These are phyloP conservation scores for Penicillium cinerascens DNA, from an alignment of 495 filamentous ascomycete species.

Conservation along the genomic window DNA sequence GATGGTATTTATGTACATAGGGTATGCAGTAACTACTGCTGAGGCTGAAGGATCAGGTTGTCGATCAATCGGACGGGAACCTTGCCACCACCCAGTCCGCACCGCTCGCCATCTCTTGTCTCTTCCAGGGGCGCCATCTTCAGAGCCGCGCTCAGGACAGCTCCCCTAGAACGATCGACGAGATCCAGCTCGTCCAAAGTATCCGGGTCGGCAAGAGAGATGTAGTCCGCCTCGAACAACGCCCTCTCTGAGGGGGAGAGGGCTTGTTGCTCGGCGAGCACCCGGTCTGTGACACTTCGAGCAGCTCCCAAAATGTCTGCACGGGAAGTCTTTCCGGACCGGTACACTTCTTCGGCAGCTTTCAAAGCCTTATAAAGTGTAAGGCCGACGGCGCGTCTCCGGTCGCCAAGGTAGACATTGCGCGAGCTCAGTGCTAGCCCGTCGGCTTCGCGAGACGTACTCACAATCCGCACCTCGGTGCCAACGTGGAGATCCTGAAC, in stretches of 20 bases:
- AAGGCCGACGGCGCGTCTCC: slow-evolving; percentile 66
- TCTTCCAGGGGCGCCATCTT: slow-evolving; percentile 83
- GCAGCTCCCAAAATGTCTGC: slow-evolving; percentile 67
- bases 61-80: slow-evolving; percentile 87
- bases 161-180: slow-evolving; percentile 63
- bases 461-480: slow-evolving; percentile 66
- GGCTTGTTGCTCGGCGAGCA: slow-evolving; percentile 58
- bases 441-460: slow-evolving; percentile 73
- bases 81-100: slow-evolving; percentile 62
- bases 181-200: slow-evolving; percentile 74
- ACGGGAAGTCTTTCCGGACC: slow-evolving; percentile 52
- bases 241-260: slow-evolving; percentile 61
- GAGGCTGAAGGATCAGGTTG: slow-evolving; percentile 73
- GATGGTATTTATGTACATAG: background rate
- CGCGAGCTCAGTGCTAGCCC: slow-evolving; percentile 91
- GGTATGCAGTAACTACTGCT: background rate
- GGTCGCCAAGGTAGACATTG: slow-evolving; percentile 84
- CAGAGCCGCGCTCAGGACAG: slow-evolving; percentile 82
- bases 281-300: slow-evolving; percentile 43
- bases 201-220: slow-evolving; percentile 79
- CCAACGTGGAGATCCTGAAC: slow-evolving; percentile 85
- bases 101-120: slow-evolving; percentile 62
- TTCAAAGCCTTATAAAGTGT: slow-evolving; percentile 65
- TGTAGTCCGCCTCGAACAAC: slow-evolving; percentile 80
- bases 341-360: slow-evolving; percentile 66